Evolutionary conservation across 208 protist species (phyloP).

Genomic region (Entamoeba histolytica): DNA sequence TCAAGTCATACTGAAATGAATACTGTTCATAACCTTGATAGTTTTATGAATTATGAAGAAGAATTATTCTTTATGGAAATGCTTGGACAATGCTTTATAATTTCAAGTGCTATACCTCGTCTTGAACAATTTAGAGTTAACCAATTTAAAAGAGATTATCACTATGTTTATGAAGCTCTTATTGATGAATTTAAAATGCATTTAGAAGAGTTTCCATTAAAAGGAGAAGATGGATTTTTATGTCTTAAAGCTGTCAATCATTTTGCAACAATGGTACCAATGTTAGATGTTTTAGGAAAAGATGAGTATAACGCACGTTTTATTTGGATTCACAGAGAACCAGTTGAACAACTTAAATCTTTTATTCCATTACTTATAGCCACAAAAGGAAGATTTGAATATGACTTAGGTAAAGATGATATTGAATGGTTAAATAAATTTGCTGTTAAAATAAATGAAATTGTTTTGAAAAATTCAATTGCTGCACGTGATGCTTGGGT

Average conservation of each 20-base stretch:
- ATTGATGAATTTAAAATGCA: background rate
- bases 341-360: background rate
- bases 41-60: background rate
- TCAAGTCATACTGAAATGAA: background rate
- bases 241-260: background rate
- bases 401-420: background rate
- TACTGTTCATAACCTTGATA: background rate
- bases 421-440: background rate
- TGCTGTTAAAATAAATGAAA: background rate
- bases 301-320: background rate
- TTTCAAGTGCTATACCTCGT: background rate
- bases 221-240: background rate
- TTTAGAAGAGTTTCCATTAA: background rate
- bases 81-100: background rate
- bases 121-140: background rate
- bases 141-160: background rate
- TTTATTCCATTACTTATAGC: background rate
- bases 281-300: background rate
- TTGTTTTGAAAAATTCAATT: background rate
- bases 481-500: background rate
- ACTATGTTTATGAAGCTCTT: background rate
- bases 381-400: background rate
- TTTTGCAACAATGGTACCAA: background rate
- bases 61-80: background rate
- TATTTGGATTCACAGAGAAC: background rate